A percentile compares a stretch with the other conserved stretches of the same genome.
Conservation (phyloP, 2,329 filamentous ascomycete genomes). For the Aureobasidium vineae region DNA sequence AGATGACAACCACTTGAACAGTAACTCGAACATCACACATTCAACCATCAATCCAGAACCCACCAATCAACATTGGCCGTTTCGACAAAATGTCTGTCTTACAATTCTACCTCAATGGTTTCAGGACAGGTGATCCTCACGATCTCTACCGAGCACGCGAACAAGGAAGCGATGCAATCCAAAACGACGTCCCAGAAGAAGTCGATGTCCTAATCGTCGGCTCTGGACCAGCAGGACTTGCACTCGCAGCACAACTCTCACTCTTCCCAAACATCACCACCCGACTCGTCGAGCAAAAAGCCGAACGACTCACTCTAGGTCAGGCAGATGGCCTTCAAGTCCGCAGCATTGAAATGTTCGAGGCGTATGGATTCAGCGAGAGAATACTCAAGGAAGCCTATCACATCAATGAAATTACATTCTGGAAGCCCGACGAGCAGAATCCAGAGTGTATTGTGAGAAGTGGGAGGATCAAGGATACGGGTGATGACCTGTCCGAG, state of each 20-base stretch:
- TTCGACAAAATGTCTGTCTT: conserved; percentile 27
- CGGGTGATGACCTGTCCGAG: conserved; percentile 48
- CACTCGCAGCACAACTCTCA: conserved; percentile 53
- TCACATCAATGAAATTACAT: conserved; percentile 63
- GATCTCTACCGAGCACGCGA: conserved; percentile 30
- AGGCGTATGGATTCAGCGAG: conserved; percentile 67
- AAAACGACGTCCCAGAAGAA: conserved; percentile 34
- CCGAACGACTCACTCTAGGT: conserved; percentile 41
- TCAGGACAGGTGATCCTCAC: conserved; percentile 37
- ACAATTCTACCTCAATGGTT: conserved; percentile 40
- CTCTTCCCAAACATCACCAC: conserved; percentile 50
- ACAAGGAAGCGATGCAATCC: conserved; percentile 30
- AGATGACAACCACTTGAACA: background rate
- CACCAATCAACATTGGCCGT: no score
- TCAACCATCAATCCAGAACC: background rate
- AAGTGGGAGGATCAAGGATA: conserved; percentile 25
- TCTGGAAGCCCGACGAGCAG: conserved; percentile 53
- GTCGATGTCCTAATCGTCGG: conserved; percentile 53
- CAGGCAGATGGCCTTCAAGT: conserved; percentile 60
- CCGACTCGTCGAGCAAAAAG: conserved; percentile 49
- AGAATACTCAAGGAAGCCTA: conserved; percentile 65
- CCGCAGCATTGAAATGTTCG: conserved; percentile 68
- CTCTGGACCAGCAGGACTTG: conserved; percentile 50
- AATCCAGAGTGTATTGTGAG: conserved; percentile 24
- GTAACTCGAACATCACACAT: background rate